Base-by-base conservation (phyloP, 257 asterid genomes). In the Lithospermum erythrorhizon region DNA sequence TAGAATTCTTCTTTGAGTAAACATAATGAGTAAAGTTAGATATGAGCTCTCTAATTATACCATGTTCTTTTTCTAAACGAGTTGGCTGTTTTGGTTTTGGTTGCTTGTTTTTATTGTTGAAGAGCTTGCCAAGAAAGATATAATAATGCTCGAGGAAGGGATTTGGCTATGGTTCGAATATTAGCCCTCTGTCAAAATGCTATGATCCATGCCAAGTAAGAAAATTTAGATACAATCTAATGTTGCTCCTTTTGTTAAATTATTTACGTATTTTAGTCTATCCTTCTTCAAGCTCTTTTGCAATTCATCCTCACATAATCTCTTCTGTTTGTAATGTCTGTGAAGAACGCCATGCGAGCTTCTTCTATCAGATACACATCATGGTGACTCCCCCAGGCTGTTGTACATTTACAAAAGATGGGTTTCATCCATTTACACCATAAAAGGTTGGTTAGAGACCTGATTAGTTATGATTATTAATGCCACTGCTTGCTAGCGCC, bases 381-480 rank as follows among this genome's bases (percentile, higher is more conserved):
- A 75, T 66, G 89, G 96, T 16, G 98, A 86, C 53, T 64, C 85
- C 68, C 81, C 93, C 11, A 88, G 87, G 67, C 75, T 82, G 84
- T 80, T 91, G 64, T 91, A 81, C 70, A 80, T 91, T 54, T 88
- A 82, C 74, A 88, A 81, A 86, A 84, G 88, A 84, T 91, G 98
- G 98, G 78, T 73, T 35, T 81, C 94, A 61, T 81, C 83, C 73
- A 78, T 91, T 62, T 91, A 86, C 84, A 75, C 86, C 5, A 79
- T 84, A 48, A 79, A 72, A 83, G 86, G 95, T 77, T 45, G 22
- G 37, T 66, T 27, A 30, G 56, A 29, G 53, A 57, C 53, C n/a
- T 52, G 29, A 21, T 37, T 29, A 56, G 22, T 17, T 17, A 10
- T 53, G 47, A 20, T 6, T 47, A 59, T 21, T 60, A 52, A 2